These are phyloP conservation scores for Wickerhamomyces canadensis DNA, from an alignment of 805 yeast genomes.

Conservation along the genomic window DNA sequence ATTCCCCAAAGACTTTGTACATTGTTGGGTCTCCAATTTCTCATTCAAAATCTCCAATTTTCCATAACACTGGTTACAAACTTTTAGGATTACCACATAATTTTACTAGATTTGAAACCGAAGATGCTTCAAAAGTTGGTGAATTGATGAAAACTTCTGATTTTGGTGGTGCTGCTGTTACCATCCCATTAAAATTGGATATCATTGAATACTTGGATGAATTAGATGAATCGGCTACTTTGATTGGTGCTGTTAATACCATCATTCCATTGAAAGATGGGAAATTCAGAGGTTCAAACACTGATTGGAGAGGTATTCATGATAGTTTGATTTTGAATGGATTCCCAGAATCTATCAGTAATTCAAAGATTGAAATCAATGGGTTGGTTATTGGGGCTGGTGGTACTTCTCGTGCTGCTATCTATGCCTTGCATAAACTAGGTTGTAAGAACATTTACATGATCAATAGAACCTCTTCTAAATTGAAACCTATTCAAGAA, in stretches of 20 bases:
- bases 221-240: constrained; percentile 67
- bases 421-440: constrained; percentile 72
- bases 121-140: constrained; percentile 51
- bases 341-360: constrained; percentile 34
- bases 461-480: constrained; percentile 72
- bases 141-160: constrained; percentile 41
- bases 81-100: constrained; percentile 72
- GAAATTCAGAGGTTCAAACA: constrained; percentile 73
- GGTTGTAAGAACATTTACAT: constrained; percentile 76
- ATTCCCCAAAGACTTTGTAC: constrained; percentile 51
- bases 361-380: constrained; percentile 29
- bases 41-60: constrained; percentile 84
- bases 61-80: constrained; percentile 77
- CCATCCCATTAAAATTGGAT: constrained; percentile 87
- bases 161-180: constrained; percentile 93
- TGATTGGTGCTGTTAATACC: constrained; percentile 95
- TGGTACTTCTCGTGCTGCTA: constrained; percentile 95
- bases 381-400: constrained; percentile 96
- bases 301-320: constrained; percentile 90
- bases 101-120: constrained; percentile 65
- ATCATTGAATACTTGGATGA: constrained; percentile 62
- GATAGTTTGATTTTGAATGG: constrained; percentile 63
- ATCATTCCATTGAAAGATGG: constrained; percentile 49
- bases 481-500: constrained; percentile 51
- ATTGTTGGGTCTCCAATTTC: constrained; percentile 78